Base-by-base conservation (phyloP, 2,329 filamentous ascomycete genomes). In the Botrytis galanthina region DNA sequence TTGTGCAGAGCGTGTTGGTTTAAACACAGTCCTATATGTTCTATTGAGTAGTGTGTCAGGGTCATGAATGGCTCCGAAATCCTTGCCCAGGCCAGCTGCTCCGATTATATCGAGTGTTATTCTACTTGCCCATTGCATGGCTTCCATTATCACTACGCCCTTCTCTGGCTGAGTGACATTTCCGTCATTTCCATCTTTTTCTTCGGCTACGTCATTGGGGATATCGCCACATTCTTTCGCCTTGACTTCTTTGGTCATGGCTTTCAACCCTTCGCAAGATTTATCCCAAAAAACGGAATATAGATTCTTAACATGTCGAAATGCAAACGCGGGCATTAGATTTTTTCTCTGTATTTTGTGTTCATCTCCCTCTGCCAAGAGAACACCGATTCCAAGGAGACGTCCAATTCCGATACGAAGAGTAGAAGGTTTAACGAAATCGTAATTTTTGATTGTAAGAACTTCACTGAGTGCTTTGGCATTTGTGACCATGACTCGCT, bases 281-380 rank as follows among this genome's bases (percentile, higher is more conserved):
- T 97, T 97, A 32, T 83, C 79, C 94, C 94, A 97, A 82, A 98
- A 97, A 9, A 92, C 84, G 0, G 93, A 91, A 78, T 97, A 96
- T 22, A 97, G 84, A 74, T 95, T 88, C 80, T 96, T 97, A 81
- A 97, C 86, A 78, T 97, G 93, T 35, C 94, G 88, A 80, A 93
- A 97, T n/a, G 90, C 87, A 81, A 97, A 97, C 2, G 93, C 93
- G 0, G 94, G 94, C 83, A 91, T 89, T 29, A 97, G 87, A 73
- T 91, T 90, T 81, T 92, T 94, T 64, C 95, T 88, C 83, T 94
- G 92, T 78, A 88, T 84, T 83, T 92, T 96, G 82, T 98, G 95
- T 79, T 95, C 93, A 20, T 97, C 93, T n/a, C 95, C 95, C 82
- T 98, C 95, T 2, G 93, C 92, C 18, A 98, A 84, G 54, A 98